Evolutionary conservation across 192 early-diverging fungal genomes (phyloP).

Genomic region (Podila horticola): DNA sequence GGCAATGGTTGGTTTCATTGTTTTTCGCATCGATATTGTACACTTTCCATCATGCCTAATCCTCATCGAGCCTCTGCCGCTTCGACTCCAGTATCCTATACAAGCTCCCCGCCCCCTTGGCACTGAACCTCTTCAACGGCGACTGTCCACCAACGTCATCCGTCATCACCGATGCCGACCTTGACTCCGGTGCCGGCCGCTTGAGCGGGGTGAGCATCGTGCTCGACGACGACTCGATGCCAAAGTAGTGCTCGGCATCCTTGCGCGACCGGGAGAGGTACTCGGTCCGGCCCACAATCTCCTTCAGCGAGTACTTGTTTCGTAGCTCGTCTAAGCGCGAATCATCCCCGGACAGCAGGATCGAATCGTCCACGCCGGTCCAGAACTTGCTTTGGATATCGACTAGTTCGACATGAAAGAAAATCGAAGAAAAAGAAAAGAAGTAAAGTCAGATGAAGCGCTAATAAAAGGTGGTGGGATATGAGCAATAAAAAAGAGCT

Average conservation of each 20-base stretch:
- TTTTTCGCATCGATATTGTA: too few relatives aligned
- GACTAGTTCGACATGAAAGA: background rate
- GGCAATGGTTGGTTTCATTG: too few relatives aligned
- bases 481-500: background rate
- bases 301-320: background rate
- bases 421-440: background rate
- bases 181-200: too few relatives aligned
- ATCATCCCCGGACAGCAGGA: background rate
- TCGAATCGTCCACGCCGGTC: background rate
- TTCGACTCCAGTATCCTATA: too few relatives aligned
- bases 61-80: too few relatives aligned
- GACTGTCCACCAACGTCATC: too few relatives aligned
- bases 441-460: background rate
- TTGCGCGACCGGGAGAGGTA: background rate
- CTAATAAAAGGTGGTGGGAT: too few relatives aligned
- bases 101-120: too few relatives aligned
- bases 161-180: too few relatives aligned
- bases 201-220: too few relatives aligned
- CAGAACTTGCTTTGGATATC: conserved; percentile 2
- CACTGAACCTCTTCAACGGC: too few relatives aligned
- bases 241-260: background rate
- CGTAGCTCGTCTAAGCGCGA: background rate
- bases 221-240: background rate
- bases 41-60: too few relatives aligned
- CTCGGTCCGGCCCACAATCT: background rate